A percentile compares a stretch with the other conserved stretches of the same genome.
phyloP scores from a whole-genome alignment of 2,329 filamentous ascomycete species.

The Ophiostoma quercus region DNA sequence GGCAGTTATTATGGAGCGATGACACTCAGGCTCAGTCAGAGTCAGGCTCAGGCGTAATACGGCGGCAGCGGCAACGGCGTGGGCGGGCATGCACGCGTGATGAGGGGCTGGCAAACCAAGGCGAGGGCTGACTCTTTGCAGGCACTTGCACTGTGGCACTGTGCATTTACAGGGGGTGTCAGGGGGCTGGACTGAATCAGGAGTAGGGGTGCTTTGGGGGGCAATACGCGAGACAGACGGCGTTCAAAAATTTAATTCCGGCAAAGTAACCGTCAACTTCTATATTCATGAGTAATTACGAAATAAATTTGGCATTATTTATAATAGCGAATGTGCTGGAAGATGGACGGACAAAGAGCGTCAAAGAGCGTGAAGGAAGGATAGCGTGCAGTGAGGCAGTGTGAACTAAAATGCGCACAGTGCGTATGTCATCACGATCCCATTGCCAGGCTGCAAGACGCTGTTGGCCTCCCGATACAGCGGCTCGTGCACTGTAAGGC shows the following conservation, averaged over 20 bases:
- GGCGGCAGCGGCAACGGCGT: background rate
- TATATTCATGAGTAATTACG: background rate
- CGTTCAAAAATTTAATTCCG: background rate
- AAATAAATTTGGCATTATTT: background rate
- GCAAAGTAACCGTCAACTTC: background rate
- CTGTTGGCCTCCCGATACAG: background rate
- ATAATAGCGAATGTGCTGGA: background rate
- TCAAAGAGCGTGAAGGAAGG: background rate
- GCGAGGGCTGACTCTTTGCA: background rate
- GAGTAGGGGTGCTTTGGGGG: background rate
- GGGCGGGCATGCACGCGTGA: background rate
- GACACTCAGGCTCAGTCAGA: background rate
- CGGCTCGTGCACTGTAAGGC: background rate
- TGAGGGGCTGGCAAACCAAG: conserved; percentile 3
- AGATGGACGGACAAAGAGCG: background rate
- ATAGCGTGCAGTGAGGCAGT: background rate
- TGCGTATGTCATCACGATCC: background rate
- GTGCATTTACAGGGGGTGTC: background rate
- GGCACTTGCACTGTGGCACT: background rate
- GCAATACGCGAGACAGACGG: background rate
- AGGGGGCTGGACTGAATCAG: conserved; percentile 4
- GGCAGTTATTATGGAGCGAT: conserved; percentile 2
- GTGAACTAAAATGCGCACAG: background rate
- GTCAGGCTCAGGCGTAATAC: background rate
- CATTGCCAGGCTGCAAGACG: background rate